Conservation (phyloP, 1,284 basidiomycete species). For the Phlebopus sp. region DNA sequence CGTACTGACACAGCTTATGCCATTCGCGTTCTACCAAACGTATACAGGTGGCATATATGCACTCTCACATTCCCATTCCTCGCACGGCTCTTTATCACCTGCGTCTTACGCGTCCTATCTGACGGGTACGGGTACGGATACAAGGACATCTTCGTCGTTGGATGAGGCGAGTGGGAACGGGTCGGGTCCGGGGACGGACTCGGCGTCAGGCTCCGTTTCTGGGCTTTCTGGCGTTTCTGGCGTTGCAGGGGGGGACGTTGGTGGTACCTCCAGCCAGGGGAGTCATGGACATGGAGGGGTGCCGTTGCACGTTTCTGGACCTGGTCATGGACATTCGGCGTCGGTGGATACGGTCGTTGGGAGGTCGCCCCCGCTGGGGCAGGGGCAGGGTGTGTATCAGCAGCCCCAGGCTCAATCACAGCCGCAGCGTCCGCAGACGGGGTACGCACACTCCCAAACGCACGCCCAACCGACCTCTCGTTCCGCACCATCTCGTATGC, state of each 20-base stretch:
- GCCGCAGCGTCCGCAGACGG: neutral
- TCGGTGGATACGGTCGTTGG: conserved; percentile 9
- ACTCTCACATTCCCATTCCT: neutral
- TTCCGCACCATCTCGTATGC: too few species aligned
- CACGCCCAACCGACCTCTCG: neutral
- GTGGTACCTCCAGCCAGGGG: neutral
- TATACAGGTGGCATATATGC: neutral
- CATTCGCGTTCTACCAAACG: neutral
- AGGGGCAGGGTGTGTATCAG: neutral
- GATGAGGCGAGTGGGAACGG: conserved; percentile 18
- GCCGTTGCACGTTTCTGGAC: neutral
- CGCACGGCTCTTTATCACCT: conserved; percentile 18
- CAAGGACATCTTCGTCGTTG: conserved; percentile 14
- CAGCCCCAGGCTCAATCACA: neutral
- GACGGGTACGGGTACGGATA: conserved; percentile 15
- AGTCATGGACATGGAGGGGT: neutral
- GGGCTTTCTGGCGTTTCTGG: conserved; percentile 14
- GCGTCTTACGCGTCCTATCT: conserved; percentile 21
- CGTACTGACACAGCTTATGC: neutral
- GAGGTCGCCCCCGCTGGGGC: conserved; percentile 9
- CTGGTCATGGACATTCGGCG: conserved; percentile 1
- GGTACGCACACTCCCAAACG: neutral
- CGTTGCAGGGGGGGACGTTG: conserved; percentile 7
- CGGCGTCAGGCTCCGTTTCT: conserved; percentile 1
- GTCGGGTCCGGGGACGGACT: neutral